A percentile compares a stretch with the other conserved stretches of the same genome.
Evolutionary conservation across 2,329 filamentous ascomycete genomes (phyloP).

Genomic region (Monilinia fructicola): DNA sequence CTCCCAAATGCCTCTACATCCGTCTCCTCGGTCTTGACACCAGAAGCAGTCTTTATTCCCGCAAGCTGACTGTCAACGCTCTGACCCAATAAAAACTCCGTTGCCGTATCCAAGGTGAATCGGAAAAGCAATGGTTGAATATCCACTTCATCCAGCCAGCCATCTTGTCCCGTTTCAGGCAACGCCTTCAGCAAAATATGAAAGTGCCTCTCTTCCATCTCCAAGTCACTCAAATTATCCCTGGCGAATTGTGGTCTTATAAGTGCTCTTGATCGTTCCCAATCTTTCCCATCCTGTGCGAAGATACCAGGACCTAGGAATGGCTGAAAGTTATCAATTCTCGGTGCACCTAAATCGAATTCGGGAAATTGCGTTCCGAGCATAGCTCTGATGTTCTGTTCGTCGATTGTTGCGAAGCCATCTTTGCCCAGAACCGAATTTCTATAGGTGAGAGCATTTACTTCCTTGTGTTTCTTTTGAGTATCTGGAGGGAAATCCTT

Average conservation of each 20-base stretch:
- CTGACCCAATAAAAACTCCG: constrained; percentile 56
- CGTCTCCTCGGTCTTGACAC: constrained; percentile 15
- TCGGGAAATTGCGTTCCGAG: constrained; percentile 54
- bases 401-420: constrained; percentile 34
- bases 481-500: constrained; percentile 34
- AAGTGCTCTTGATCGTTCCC: constrained; percentile 44
- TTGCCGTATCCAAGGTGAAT: constrained; percentile 54
- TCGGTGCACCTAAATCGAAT: constrained; percentile 55
- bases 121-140: constrained; percentile 63
- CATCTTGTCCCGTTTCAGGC: constrained; percentile 54
- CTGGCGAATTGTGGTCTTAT: constrained; percentile 56
- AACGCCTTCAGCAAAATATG: constrained; percentile 58
- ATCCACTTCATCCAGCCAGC: constrained; percentile 49
- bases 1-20: constrained; percentile 21
- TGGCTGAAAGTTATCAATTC: constrained; percentile 50
- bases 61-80: constrained; percentile 47
- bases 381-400: constrained; percentile 55
- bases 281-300: constrained; percentile 37
- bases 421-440: constrained; percentile 31
- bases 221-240: constrained; percentile 63
- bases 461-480: constrained; percentile 41
- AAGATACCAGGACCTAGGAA: constrained; percentile 40
- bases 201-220: constrained; percentile 69
- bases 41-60: background rate
- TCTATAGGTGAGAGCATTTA: constrained; percentile 38